Evolutionary conservation across 2,329 filamentous ascomycete genomes (phyloP), one percentile per base, ranked within the genome.

Genomic region (Fusarium decemcellulare): DNA sequence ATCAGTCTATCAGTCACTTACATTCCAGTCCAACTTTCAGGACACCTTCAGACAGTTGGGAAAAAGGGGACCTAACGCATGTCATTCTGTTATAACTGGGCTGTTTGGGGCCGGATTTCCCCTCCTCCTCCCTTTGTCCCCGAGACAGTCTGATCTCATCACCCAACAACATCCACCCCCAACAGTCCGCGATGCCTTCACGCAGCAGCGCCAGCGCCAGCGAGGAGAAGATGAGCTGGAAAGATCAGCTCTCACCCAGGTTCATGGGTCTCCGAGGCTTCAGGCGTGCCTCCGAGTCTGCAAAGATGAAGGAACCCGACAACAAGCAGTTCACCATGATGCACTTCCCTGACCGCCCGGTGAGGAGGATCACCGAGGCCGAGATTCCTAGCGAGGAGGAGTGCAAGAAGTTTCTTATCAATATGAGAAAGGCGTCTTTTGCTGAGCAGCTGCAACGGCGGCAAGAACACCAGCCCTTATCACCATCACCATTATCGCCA

Each of bases 371-470:
- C 30, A 65, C 62, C 27, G 54, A 67, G 42, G 67, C 60, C 27
- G 71, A 74, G 8, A 73, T 75, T 27, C 69, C 74, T 16, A 68
- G 36, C n/a, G 72, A 76, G 30, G 67, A 67, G 14, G 71, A 75
- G 48, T 74, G 70, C 52, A 68, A 56, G 53, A 39, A 16, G 15
- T 63, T 59, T 16, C 54, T 73, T 32, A 56, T 67, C 23, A 59
- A 51, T 12, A 60, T 72, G 59, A 63, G 68, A 39, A 69, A 67
- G 27, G 62, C 67, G 4, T 65, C 68, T 18, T 43, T 73, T 51
- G 46, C 47, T 14, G 63, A 69, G 47, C 56, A 71, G 52, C 44
- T 57, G 29, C 34, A 65, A 15, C 67, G 59, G 16, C 48, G 55
- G 23, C 47, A 70, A 42, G 63, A 65, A 23, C 54, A 54, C 4